Base-by-base conservation (phyloP, 495 filamentous ascomycete species). In the Ramalina peruviana region DNA sequence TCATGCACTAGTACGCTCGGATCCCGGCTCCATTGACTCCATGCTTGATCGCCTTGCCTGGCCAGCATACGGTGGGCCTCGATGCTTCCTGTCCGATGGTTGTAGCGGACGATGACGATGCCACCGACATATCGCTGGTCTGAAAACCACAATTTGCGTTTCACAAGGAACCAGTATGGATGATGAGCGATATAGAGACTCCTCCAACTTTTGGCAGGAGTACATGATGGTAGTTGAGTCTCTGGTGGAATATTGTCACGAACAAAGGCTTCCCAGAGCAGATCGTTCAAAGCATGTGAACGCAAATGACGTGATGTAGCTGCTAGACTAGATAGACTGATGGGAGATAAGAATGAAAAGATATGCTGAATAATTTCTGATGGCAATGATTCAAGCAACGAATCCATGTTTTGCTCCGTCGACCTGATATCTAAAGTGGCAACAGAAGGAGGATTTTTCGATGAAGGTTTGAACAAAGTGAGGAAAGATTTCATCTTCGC, bases 121-220 rank as follows among this genome's bases (percentile, higher is more conserved):
- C 19, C 42, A n/a, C 58, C 58, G n/a, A 63, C 71, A 36, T 71
- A 64, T n/a, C 76, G 71, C 23, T 62, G 72, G 64, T 95, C 88
- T 30, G 78, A 74, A 57, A 93, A 88, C 90, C 90, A 97, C 38
- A 97, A 64, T 65, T 85, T 87, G 53, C 85, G 66, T 49, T 73
- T 74, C 0, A 84, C 70, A 1, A 97, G 72, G 57, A 93, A 96
- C 84, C 92, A 94, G 56, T 81, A 81, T 1, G 83, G 81, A 48
- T 89, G 72, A 60, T 89, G 82, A 25, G 81, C 72, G 30, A 74
- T 64, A 55, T 83, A 95, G 6, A 97, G 72, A 23, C 77, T 72
- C 49, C 72, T 76, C 60, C 77, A 89, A 15, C 72, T 78, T 6
- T 58, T 53, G 55, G 75, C 86, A 0, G 78, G 78, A 4, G 70